Base-by-base conservation (phyloP, 306 rosid genomes). In the Pterocarpus santalinus region DNA sequence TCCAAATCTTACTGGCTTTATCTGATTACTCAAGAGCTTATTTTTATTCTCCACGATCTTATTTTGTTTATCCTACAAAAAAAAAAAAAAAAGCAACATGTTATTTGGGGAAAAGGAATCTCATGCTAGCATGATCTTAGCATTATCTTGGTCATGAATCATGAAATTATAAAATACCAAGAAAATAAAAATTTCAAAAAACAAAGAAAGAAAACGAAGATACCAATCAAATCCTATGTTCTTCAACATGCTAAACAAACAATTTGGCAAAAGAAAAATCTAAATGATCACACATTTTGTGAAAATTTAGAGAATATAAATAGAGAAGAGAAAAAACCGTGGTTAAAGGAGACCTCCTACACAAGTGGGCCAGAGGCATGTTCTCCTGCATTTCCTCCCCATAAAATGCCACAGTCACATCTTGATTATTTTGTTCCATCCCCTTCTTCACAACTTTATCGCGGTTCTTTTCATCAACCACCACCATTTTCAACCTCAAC, bases 1-100 rank as follows among this genome's bases (percentile, higher is more conserved):
- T 57, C 51, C 8, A 44, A 65, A 76, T 52, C 89, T 79, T 85
- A 92, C 98, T 56, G 85, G 91, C 62, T 80, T 87, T 72, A 56
- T 86, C 80, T 51, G 81, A 34, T 57, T 80, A 73, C 51, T 86
- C 63, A 81, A 74, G 79, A 65, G 35, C 84, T 74, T 87, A 46
- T 60, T 80, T 77, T 80, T 89, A 53, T 79, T 84, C 62, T 88
- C 91, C 72, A 75, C 57, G 5, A 28, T 65, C 87, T 76, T 90
- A 72, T 83, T 87, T 43, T 84, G 79, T 57, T 63, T 82, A 38
- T 64, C 87, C 98, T 91, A 86, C 33, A 61, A 77, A 78, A 36
- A 87, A 77, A 47, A 4, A 44, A 8, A 47, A 47, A 2, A 14
- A 2, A 80, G 86, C 72, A 82, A 15, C 78, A 79, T n/a, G 57